A percentile compares a stretch with the other conserved stretches of the same genome.
Evolutionary conservation across 495 filamentous ascomycete species (phyloP).

Genomic region (Parathielavia hyrcaniae): DNA sequence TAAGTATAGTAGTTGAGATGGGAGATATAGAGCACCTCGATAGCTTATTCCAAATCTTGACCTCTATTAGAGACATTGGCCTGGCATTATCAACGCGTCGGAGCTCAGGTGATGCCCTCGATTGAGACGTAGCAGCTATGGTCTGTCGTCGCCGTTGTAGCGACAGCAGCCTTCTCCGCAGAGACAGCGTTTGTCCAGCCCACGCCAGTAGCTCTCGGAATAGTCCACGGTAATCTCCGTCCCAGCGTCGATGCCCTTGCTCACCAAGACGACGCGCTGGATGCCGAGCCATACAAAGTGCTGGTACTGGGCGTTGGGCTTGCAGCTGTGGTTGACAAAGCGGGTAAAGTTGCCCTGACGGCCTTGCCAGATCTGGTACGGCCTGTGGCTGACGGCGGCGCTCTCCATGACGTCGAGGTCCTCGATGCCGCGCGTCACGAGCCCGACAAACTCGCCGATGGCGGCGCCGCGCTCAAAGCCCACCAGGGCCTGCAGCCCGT

Average conservation of each 20-base stretch:
- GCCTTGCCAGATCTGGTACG: not conserved
- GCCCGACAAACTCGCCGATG: not conserved
- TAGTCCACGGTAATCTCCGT: not conserved
- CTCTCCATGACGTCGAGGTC: not conserved
- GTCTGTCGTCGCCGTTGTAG: no score
- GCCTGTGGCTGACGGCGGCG: not conserved
- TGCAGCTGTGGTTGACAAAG: constrained; percentile 1
- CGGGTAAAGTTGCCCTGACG: not conserved
- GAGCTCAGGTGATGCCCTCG: no score
- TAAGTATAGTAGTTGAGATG: no score
- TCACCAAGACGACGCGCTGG: not conserved
- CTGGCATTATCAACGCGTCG: no score
- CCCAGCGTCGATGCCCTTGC: not conserved
- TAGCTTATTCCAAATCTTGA: no score
- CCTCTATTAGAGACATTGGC: no score
- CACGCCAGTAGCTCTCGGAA: not conserved
- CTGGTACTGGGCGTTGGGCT: not conserved
- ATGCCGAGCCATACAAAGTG: not conserved
- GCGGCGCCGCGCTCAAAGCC: not conserved
- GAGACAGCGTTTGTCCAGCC: not conserved
- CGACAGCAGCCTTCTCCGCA: not conserved
- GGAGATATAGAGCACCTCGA: no score
- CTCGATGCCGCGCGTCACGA: not conserved
- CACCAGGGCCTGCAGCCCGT: not conserved
- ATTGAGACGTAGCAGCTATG: no score